Evolutionary conservation across 169 alveolate genomes (phyloP).

Genomic region (Cryptosporidium muris): DNA sequence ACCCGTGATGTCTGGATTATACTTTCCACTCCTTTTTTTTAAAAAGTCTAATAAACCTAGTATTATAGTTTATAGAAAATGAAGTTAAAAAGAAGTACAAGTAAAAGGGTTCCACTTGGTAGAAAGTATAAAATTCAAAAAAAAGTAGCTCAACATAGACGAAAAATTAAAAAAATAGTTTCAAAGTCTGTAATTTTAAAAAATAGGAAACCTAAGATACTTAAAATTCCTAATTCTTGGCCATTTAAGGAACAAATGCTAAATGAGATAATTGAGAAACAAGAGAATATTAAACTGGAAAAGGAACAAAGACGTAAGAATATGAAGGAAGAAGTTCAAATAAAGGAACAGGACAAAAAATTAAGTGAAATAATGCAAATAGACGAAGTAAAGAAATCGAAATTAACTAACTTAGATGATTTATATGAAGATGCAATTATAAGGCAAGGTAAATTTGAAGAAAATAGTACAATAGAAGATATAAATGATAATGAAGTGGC

Average conservation of each 20-base stretch:
- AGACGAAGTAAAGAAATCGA: slow-evolving; percentile 64
- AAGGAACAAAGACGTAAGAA: slow-evolving; percentile 75
- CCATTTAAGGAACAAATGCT: slow-evolving; percentile 81
- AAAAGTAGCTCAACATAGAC: slow-evolving; percentile 82
- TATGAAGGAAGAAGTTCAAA: slow-evolving; percentile 74
- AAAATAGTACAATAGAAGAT: slow-evolving; percentile 47
- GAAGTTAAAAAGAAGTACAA: slow-evolving; percentile 73
- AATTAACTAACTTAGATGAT: slow-evolving; percentile 56
- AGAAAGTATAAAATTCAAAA: slow-evolving; percentile 83
- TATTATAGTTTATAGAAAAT: not conserved
- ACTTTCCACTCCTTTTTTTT: too few species aligned
- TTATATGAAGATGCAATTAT: slow-evolving; percentile 14
- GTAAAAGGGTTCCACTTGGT: slow-evolving; percentile 76
- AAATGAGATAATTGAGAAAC: slow-evolving; percentile 73
- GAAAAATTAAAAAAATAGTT: slow-evolving; percentile 85
- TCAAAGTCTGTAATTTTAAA: slow-evolving; percentile 74
- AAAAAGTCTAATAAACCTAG: too few species aligned
- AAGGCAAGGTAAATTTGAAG: slow-evolving; percentile 59
- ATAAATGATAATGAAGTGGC: slow-evolving; percentile 6
- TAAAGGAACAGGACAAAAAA: slow-evolving; percentile 63
- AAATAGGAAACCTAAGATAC: slow-evolving; percentile 63
- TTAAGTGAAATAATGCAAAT: slow-evolving; percentile 27
- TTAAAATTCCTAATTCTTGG: slow-evolving; percentile 86
- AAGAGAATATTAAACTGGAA: slow-evolving; percentile 66
- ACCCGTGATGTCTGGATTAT: too few species aligned